phyloP scores from a whole-genome alignment of 352 stramenopile genomes.

The Pythium scleroteichum region DNA sequence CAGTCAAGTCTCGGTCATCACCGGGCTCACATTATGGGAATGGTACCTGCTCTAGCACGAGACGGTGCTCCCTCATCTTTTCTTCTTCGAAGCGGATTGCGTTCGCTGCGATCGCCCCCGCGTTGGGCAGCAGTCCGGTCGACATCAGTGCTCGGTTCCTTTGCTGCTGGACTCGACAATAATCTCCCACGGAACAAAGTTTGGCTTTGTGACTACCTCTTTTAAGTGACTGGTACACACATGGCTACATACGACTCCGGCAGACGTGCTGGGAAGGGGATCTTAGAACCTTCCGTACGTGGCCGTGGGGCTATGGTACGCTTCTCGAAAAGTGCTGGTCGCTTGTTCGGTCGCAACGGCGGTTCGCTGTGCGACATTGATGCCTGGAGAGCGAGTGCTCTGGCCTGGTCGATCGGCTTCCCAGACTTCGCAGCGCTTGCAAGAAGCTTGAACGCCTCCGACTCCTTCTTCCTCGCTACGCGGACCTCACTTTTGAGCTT shows the following conservation, averaged over 20 bases:
- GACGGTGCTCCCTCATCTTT: conserved; percentile 38
- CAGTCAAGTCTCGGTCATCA: neutral
- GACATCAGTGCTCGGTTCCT: neutral
- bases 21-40: neutral
- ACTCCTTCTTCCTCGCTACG: conserved; percentile 44
- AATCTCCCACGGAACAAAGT: conserved; percentile 15
- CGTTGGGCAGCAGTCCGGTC: conserved; percentile 38
- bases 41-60: conserved; percentile 48
- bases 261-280: conserved; percentile 21
- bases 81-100: conserved; percentile 49
- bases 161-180: neutral
- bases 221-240: conserved; percentile 27
- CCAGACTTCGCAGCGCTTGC: conserved; percentile 31
- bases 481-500: conserved; percentile 35
- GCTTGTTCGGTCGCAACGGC: conserved; percentile 7
- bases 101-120: conserved; percentile 34
- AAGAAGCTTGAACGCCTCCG: conserved; percentile 44
- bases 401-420: conserved; percentile 15
- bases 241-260: conserved; percentile 21
- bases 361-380: conserved; percentile 3
- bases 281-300: conserved; percentile 29
- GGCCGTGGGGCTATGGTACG: conserved; percentile 19
- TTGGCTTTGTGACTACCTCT: conserved; percentile 12
- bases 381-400: conserved; percentile 12
- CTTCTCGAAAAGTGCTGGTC: conserved; percentile 2